Evolutionary conservation across 495 filamentous ascomycete genomes (phyloP).

Genomic region (Terfezia boudieri): DNA sequence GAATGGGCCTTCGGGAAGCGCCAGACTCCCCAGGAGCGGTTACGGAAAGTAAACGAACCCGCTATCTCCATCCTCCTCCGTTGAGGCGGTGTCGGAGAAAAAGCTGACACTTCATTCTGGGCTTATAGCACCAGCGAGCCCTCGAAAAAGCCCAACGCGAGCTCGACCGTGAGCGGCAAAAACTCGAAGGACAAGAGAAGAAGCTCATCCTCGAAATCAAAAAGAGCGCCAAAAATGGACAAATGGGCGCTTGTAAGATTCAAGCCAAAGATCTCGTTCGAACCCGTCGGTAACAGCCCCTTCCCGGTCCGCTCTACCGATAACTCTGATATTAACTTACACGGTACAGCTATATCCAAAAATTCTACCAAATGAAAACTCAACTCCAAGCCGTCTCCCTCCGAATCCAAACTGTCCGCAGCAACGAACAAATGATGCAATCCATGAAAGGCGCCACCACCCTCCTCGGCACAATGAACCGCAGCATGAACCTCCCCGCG

Average conservation of each 20-base stretch:
- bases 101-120: background rate
- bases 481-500: conserved; percentile 86
- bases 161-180: conserved; percentile 76
- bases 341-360: conserved; percentile 60
- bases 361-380: conserved; percentile 94
- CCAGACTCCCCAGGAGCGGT: conserved; percentile 87
- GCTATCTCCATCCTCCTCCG: background rate
- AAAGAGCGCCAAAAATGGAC: conserved; percentile 90
- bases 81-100: background rate
- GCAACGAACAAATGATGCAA: conserved; percentile 99
- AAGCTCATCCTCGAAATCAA: conserved; percentile 87
- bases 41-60: conserved; percentile 39
- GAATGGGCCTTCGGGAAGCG: conserved; percentile 99
- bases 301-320: background rate
- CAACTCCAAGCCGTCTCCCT: conserved; percentile 89
- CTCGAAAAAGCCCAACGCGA: conserved; percentile 94
- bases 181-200: conserved; percentile 96
- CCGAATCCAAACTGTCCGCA: conserved; percentile 87
- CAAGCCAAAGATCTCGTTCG: conserved; percentile 92
- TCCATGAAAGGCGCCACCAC: conserved; percentile 95
- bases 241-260: conserved; percentile 89
- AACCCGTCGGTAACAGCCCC: conserved; percentile 45
- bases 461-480: conserved; percentile 86
- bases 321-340: background rate
- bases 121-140: conserved; percentile 52